These are phyloP conservation scores for Linderniella brevidens DNA, from an alignment of 257 asterid genomes.

Conservation along the genomic window DNA sequence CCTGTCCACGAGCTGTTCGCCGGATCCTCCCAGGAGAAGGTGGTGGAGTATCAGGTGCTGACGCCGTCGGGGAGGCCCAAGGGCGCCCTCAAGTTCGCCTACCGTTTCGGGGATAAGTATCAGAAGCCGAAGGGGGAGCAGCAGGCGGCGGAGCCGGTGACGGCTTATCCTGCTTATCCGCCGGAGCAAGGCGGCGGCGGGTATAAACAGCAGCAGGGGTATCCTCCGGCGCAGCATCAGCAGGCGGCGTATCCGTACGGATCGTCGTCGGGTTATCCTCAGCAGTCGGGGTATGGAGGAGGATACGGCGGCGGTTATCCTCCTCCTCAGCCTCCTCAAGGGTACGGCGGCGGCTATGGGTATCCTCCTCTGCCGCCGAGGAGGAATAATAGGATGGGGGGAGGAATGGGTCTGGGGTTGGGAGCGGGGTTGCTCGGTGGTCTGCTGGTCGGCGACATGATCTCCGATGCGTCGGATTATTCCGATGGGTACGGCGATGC, in stretches of 20 bases:
- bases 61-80: conserved; percentile 44
- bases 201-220: too few species aligned
- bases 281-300: too few species aligned
- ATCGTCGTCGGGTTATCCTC: too few species aligned
- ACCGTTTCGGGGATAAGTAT: conserved; percentile 46
- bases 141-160: conserved; percentile 21
- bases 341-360: conserved; percentile 18
- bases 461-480: conserved; percentile 27
- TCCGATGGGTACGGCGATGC: conserved; percentile 31
- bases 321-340: conserved; percentile 17
- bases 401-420: conserved; percentile 53
- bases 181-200: neutral
- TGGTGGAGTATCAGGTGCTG: conserved; percentile 34
- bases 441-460: conserved; percentile 64
- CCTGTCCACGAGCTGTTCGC: conserved; percentile 40
- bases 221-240: conserved; percentile 8
- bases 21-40: conserved; percentile 12
- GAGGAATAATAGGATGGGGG: conserved; percentile 33
- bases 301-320: conserved; percentile 18
- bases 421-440: conserved; percentile 90
- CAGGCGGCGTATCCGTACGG: neutral
- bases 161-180: conserved; percentile 22
- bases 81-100: conserved; percentile 49
- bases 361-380: conserved; percentile 16
- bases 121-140: conserved; percentile 5